Conservation (phyloP, 208 protist genomes). For the Crithidia brevicula region DNA sequence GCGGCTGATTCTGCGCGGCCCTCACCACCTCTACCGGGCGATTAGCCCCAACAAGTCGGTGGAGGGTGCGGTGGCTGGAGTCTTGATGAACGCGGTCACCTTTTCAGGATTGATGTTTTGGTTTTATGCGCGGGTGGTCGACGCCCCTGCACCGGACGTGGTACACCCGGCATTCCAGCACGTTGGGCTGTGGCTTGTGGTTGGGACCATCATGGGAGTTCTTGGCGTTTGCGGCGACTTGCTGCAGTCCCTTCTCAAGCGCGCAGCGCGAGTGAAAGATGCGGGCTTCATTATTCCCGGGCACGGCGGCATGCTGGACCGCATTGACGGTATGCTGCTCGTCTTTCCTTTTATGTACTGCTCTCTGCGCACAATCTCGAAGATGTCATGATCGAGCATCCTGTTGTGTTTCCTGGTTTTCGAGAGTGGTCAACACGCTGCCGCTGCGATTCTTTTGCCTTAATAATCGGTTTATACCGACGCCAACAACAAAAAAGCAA, state of each 20-base stretch:
- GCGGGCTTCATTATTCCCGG: slow-evolving; percentile 83
- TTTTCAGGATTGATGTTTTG: slow-evolving; percentile 55
- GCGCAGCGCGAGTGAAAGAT: slow-evolving; percentile 86
- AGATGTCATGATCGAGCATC: slow-evolving; percentile 8
- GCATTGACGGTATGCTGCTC: slow-evolving; percentile 86
- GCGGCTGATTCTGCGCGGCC: slow-evolving; percentile 36
- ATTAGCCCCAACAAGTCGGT: slow-evolving; percentile 93
- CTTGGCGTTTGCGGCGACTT: slow-evolving; percentile 87
- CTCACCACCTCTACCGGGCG: slow-evolving; percentile 56
- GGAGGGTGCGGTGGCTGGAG: slow-evolving; percentile 78
- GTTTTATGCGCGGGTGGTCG: slow-evolving; percentile 30
- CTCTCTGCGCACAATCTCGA: slow-evolving; percentile 37
- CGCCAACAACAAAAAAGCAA: no score
- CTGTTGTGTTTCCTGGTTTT: background rate
- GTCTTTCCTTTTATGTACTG: slow-evolving; percentile 80
- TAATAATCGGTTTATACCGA: no score
- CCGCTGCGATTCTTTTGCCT: no score
- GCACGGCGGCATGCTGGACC: slow-evolving; percentile 91
- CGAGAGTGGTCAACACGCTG: no score
- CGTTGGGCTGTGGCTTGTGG: slow-evolving; percentile 46
- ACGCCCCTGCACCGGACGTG: slow-evolving; percentile 26
- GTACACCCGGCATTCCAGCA: slow-evolving; percentile 41
- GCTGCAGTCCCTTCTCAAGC: slow-evolving; percentile 90
- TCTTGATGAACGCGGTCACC: slow-evolving; percentile 53
- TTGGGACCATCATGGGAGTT: slow-evolving; percentile 68